Evolutionary conservation across 495 filamentous ascomycete genomes (phyloP), one percentile per base, ranked within the genome.

Genomic region (Penicillium canescens): DNA sequence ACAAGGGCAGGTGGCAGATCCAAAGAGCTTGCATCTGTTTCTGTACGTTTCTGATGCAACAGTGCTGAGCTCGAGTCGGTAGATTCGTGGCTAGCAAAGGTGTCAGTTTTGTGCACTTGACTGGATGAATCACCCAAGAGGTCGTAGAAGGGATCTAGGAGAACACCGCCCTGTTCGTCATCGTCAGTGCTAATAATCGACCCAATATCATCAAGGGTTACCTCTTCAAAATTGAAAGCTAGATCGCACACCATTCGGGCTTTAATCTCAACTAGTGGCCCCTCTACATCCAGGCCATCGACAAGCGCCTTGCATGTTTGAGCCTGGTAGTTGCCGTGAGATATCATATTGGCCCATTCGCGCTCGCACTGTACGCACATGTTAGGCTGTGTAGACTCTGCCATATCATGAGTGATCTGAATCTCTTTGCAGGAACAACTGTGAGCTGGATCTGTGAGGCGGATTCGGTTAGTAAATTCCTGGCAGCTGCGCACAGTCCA

Each of bases 401-500:
- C 26, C 11, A 62, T 31, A 21, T 56, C 33, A 31, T 65, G 59
- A 16, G 38, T 34, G 21, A 35, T 12, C 2, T 52, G 8, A 9
- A 54, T 37, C 1, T 45, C 11, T 18, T 51, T 20, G 42, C 59
- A 65, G 2, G 37, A 18, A 14, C 21, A 12, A 5, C n/a, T 51
- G 14, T 36, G 11, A n/a, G 41, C 34, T 18, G 21, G 18, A 12
- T 16, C 43, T 9, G 51, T 42, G 18, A 55, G 31, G 5, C 60
- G 58, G 13, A 70, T 47, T 9, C 35, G 43, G 18, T 61, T 61
- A 20, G 59, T 62, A 14, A 62, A 55, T 3, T 56, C 58, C 8
- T 51, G 23, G 42, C 69, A 72, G 50, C 56, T 57, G 23, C 54
- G 57, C 2, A 72, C 42, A 13, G 42, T 67, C 43, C 56, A 69